Base-by-base conservation (phyloP, 257 asterid species). In the Linderniella brevidens region DNA sequence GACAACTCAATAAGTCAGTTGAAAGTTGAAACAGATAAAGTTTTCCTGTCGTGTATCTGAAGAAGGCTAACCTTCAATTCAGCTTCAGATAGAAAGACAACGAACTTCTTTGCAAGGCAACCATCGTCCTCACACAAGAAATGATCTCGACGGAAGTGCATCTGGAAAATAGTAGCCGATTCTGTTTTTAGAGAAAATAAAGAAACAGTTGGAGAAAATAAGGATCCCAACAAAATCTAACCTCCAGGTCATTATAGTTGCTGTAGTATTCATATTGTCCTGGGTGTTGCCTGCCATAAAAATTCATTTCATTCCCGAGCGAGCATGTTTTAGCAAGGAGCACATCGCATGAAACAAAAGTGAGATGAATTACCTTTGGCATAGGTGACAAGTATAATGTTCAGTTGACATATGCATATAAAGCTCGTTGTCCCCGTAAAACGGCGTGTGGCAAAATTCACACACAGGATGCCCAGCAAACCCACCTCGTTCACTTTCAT, bases 401-500 rank as follows among this genome's bases (percentile, higher is more conserved):
- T 85, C 96, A 1, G 93, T 81, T 4, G 94, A 81, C 99, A 85
- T 85, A 50, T 90, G 99, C 3, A 79, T 68, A 68, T 77, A 81
- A 43, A 85, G 72, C 66, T 85, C 96, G 49, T 90, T 85, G 54
- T 90, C 99, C 56, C 96, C 99, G 54, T 85, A 90, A 70, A 79
- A 90, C 46, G 96, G 86, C 16, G 79, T 75, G 54, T 56, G 70
- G 60, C 96, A 90, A 75, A 81, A 90, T 59, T 79, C 92, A 75
- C 99, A 85, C 20, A 57, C 42, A 38, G 99, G 99, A 68, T 85
- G 99, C 59, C 99, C 99, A 58, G 58, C 57, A 58, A 90, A 90
- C 60, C 99, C 99, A 60, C 95, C 96, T 64, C 96, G 72, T 61
- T 90, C 96, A 69, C 92, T 85, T 77, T 85, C 99, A 54, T 77